Base-by-base conservation (phyloP, 1,284 basidiomycete species). In the Cystobasidium slooffiae region DNA sequence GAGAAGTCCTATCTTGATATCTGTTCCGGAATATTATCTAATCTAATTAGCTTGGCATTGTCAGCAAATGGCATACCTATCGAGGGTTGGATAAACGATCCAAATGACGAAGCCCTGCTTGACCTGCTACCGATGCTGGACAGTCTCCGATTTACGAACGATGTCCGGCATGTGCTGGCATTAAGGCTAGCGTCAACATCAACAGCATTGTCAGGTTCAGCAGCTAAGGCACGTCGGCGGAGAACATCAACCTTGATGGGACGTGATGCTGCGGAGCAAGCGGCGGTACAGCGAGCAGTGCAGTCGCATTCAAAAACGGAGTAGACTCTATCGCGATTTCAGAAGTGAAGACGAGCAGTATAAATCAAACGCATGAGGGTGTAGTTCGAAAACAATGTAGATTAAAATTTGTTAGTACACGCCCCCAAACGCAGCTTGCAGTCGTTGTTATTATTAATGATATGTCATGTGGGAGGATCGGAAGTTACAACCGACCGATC, bases 61-160 rank as follows among this genome's bases (percentile, higher is more conserved):
- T 10, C 70, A 93, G 95, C 93, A 59, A 99, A 99, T 83, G 96
- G 95, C 59, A 94, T 99, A 79, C 97, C 96, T 44, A 94, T 99
- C 82, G 96, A 99, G 85, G 96, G 96, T 56, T 99, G 96, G 96
- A 97, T 94, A 20, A 91, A 94, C 76, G 97, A 99, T 83, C 95
- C 94, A 24, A 90, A 90, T 76, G 96, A 99, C 84, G 94, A 98
- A 84, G 96, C 95, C 10, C 85, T 99, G 61, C 88, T 99, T 65
- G 95, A 99, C 83, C 87, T 97, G 72, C 85, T 99, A 22, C 96
- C 96, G 22, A 90, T 99, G 61, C 88, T 99, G 72, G 96, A 99
- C 83, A 94, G 92, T 66, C 84, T 99, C 75, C 88, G 96, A 43
- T 99, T 99, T 83, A 97, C 95, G 5, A 91, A 88, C 75, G 96